phyloP scores from a whole-genome alignment of 2,329 filamentous ascomycete species.

The Aspergillus sp. region DNA sequence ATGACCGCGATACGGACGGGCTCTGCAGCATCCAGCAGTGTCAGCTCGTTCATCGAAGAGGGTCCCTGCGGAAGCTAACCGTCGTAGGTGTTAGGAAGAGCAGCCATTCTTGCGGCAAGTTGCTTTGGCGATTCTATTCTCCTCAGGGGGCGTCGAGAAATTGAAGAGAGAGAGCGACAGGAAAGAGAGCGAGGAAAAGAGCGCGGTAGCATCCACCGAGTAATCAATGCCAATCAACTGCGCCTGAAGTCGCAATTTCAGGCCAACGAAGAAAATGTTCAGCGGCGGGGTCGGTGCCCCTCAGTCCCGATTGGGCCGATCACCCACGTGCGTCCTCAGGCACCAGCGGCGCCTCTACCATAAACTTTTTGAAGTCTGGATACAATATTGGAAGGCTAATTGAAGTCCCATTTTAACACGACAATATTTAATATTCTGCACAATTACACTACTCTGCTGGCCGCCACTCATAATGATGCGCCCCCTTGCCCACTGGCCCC shows the following conservation, averaged over 20 bases:
- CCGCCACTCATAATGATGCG: conserved; percentile 65
- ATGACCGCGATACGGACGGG: conserved; percentile 84
- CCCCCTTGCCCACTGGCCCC: conserved; percentile 55
- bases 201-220: conserved; percentile 8
- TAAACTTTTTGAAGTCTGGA: no score
- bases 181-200: conserved; percentile 19
- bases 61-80: conserved; percentile 45
- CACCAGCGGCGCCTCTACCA: not conserved
- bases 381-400: no score
- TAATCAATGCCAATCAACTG: not conserved
- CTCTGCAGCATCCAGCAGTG: conserved; percentile 23
- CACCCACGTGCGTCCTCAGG: conserved; percentile 30
- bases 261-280: conserved; percentile 19
- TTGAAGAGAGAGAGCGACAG: conserved; percentile 24
- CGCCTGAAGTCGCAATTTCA: conserved; percentile 1
- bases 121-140: conserved; percentile 36
- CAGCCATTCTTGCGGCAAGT: conserved; percentile 47
- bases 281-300: conserved; percentile 17
- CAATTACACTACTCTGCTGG: conserved; percentile 29
- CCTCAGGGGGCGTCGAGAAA: conserved; percentile 25
- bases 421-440: no score
- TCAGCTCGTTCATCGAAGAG: not conserved
- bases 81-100: conserved; percentile 60
- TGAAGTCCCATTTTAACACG: no score
- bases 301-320: conserved; percentile 23